Evolutionary conservation across 2,329 filamentous ascomycete species (phyloP), one percentile per base, ranked within the genome.

Genomic region (Aspergillus pseudotamarii): DNA sequence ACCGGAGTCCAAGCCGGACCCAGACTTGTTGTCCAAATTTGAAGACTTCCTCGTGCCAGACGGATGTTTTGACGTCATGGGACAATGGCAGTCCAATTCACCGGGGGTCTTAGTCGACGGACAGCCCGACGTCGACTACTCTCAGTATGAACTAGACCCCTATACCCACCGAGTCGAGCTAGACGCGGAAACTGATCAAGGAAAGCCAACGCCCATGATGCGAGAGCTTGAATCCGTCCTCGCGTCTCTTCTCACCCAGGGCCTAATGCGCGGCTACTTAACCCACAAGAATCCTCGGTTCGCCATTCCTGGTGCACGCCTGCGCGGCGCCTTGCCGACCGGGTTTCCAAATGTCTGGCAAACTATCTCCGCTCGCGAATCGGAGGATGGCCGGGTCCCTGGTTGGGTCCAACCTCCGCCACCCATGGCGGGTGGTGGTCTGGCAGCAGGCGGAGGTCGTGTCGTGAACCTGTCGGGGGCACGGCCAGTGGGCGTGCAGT

Each of bases 231-330:
- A 97, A 78, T 88, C 88, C 51, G 88, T 92, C 56, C 84, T 96
- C 14, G 87, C 91, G 0, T 89, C 89, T 12, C 84, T 97, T 14
- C 86, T 96, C 23, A 88, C 91, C 57, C 92, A 96, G 76, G 92
- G 91, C 0, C 81, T 97, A 28, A 83, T 97, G 74, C 88, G 90
- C 68, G 94, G 94, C 1, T 97, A 94, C 72, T 85, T 97, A 32
- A 91, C 91, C 19, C 92, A 96, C 71, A 86, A 86, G 30, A 88
- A 89, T 72, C 85, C 86, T 50, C 89, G 91, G 56, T 93, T 97
- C 72, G 93, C 93, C 14, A 91, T 97, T 50, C 88, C 91, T 58
- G 93, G 94, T 3, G 88, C 91, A 28, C 74, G 76, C 48, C 57
- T 74, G 28, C 75, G 76, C 6, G 78, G 78, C 9, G 78, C 81